Percentiles rank a stretch among this genome's conserved stretches.
Conservation (phyloP, 495 filamentous ascomycete species). For the Chaetomium cochliodes region DNA sequence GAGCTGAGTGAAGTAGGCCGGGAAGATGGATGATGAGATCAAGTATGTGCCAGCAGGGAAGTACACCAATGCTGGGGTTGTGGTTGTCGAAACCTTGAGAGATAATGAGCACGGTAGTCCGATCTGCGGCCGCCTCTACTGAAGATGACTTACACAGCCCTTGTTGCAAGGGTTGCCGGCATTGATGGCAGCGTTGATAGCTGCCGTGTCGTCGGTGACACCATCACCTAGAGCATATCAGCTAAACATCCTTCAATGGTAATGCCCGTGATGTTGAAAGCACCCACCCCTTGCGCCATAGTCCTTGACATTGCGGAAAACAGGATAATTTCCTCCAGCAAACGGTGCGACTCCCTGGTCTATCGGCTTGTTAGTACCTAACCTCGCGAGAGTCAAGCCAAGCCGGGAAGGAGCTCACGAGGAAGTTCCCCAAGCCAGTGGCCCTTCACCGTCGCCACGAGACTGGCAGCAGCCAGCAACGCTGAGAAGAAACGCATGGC, state of each 20-base stretch:
- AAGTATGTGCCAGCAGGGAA: constrained; percentile 78
- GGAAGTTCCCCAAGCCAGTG: constrained; percentile 47
- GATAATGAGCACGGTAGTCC: neutral
- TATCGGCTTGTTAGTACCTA: constrained; percentile 25
- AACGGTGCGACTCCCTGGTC: constrained; percentile 52
- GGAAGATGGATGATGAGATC: constrained; percentile 61
- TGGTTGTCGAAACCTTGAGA: constrained; percentile 60
- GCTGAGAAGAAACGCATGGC: constrained; percentile 43
- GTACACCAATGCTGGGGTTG: constrained; percentile 72
- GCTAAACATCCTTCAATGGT: neutral
- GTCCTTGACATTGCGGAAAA: constrained; percentile 62
- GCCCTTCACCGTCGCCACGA: constrained; percentile 40
- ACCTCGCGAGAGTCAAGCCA: neutral
- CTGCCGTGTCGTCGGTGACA: constrained; percentile 74
- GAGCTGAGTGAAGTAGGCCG: constrained; percentile 67
- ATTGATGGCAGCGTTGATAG: constrained; percentile 79
- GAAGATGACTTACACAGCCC: constrained; percentile 51
- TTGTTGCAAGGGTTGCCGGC: constrained; percentile 74
- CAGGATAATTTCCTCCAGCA: constrained; percentile 45
- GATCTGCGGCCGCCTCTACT: neutral
- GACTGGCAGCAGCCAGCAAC: constrained; percentile 41
- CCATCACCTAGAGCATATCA: constrained; percentile 40
- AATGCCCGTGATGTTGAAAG: neutral
- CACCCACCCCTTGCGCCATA: constrained; percentile 57
- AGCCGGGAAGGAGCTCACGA: constrained; percentile 31